These are phyloP conservation scores for Conringia planisiliqua DNA, from an alignment of 345 rosid genomes.

Conservation along the genomic window DNA sequence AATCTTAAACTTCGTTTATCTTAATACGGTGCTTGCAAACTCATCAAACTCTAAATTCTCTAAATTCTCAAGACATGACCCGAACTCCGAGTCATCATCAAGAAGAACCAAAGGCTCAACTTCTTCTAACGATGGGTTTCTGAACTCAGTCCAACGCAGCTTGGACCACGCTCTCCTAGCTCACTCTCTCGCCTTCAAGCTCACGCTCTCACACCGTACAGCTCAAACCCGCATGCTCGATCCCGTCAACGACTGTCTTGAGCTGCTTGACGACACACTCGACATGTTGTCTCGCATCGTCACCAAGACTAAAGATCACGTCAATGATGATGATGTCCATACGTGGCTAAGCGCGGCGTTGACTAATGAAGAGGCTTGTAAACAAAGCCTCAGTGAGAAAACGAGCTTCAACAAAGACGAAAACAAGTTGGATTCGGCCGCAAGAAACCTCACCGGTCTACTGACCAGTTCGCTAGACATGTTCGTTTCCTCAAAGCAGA, in stretches of 20 bases:
- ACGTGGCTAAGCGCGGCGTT: constrained; percentile 59
- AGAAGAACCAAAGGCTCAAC: constrained; percentile 6
- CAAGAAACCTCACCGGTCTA: constrained; percentile 34
- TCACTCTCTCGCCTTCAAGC: constrained; percentile 28
- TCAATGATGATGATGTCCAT: constrained; percentile 39
- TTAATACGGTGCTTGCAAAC: constrained; percentile 13
- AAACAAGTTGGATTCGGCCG: constrained; percentile 9
- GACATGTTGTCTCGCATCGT: constrained; percentile 41
- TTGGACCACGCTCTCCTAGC: constrained; percentile 33
- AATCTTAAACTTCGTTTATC: background rate
- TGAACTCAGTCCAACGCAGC: constrained; percentile 33
- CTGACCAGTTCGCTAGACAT: constrained; percentile 35
- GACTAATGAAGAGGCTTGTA: constrained; percentile 52
- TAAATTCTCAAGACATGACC: constrained; percentile 17
- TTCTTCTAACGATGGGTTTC: constrained; percentile 25
- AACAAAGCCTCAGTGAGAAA: constrained; percentile 35
- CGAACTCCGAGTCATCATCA: constrained; percentile 14
- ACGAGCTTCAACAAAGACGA: constrained; percentile 9
- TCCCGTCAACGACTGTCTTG: constrained; percentile 44
- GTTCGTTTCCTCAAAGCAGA: constrained; percentile 7
- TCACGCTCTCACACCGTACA: constrained; percentile 10
- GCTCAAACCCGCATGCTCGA: constrained; percentile 2
- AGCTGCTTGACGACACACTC: constrained; percentile 49
- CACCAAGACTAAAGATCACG: background rate
- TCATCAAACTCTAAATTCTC: constrained; percentile 32